Conservation (phyloP, 164 flowering plant genomes). For the Berberis thunbergii region DNA sequence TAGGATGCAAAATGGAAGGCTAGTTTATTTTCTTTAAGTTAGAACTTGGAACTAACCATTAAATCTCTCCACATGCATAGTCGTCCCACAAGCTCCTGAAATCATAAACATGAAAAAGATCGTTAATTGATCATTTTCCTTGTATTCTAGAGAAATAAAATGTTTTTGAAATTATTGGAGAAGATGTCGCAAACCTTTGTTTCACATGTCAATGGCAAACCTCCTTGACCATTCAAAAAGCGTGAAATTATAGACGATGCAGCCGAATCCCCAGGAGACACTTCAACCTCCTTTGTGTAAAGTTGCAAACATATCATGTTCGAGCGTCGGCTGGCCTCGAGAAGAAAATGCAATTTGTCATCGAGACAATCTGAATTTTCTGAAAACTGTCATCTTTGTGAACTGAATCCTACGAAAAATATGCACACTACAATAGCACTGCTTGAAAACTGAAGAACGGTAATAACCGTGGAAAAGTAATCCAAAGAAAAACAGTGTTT, state of each 20-base stretch:
- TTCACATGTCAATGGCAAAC: conserved; percentile 21
- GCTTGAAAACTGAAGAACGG: too few species aligned
- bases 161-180: neutral
- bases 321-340: conserved; percentile 91
- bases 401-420: conserved; percentile 10
- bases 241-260: conserved; percentile 71
- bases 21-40: neutral
- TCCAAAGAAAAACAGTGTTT: too few species aligned
- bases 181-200: conserved; percentile 32
- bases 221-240: conserved; percentile 36
- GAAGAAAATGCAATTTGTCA: conserved; percentile 54
- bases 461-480: too few species aligned
- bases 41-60: conserved; percentile 59
- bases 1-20: too few species aligned
- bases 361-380: conserved; percentile 45
- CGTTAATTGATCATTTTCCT: too few species aligned
- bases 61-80: conserved; percentile 93
- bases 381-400: conserved; percentile 36
- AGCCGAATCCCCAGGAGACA: conserved; percentile 72
- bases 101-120: conserved; percentile 13
- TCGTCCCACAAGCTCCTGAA: conserved; percentile 61
- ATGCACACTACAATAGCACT: neutral
- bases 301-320: conserved; percentile 79
- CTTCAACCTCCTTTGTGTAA: conserved; percentile 68
- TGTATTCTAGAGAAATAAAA: too few species aligned